A percentile compares a stretch with the other conserved stretches of the same genome.
phyloP scores from a whole-genome alignment of 2,329 filamentous ascomycete genomes.

The Trichoderma guizhouense region DNA sequence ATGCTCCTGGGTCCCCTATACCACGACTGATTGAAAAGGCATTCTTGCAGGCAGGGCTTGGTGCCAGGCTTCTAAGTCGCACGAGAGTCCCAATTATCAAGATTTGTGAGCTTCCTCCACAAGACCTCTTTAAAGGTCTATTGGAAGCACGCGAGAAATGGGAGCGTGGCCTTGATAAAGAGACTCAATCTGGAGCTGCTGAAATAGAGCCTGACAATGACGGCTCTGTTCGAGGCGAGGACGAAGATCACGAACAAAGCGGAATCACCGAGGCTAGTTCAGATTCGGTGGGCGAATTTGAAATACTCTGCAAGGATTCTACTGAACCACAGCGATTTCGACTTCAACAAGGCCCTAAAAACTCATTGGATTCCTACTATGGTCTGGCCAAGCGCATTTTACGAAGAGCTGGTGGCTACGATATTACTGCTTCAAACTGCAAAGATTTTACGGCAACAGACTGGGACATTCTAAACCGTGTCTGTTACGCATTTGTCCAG shows the following conservation, averaged over 20 bases:
- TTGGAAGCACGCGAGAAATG: conserved; percentile 65
- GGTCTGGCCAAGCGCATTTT: conserved; percentile 47
- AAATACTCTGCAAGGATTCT: conserved; percentile 21
- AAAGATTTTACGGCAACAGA: conserved; percentile 43
- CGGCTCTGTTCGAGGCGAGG: conserved; percentile 19
- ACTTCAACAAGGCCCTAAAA: conserved; percentile 42
- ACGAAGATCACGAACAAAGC: conserved; percentile 21
- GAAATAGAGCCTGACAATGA: conserved; percentile 36
- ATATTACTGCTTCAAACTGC: conserved; percentile 47
- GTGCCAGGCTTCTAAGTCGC: conserved; percentile 71
- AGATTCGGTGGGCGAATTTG: conserved; percentile 22
- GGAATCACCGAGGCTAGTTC: conserved; percentile 8
- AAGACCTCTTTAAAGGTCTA: conserved; percentile 58
- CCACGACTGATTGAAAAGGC: conserved; percentile 73
- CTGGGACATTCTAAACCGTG: conserved; percentile 47
- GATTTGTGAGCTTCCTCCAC: conserved; percentile 68
- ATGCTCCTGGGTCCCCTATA: conserved; percentile 57
- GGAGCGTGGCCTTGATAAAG: conserved; percentile 55
- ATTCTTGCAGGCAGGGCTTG: conserved; percentile 68
- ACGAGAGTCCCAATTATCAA: conserved; percentile 87
- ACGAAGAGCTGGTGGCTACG: conserved; percentile 47
- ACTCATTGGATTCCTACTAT: conserved; percentile 47
- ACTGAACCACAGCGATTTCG: conserved; percentile 26
- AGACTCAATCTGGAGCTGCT: conserved; percentile 31
- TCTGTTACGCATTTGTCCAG: conserved; percentile 52